Conservation (phyloP, 2,329 filamentous ascomycete species). For the Hymenoscyphus scutula region DNA sequence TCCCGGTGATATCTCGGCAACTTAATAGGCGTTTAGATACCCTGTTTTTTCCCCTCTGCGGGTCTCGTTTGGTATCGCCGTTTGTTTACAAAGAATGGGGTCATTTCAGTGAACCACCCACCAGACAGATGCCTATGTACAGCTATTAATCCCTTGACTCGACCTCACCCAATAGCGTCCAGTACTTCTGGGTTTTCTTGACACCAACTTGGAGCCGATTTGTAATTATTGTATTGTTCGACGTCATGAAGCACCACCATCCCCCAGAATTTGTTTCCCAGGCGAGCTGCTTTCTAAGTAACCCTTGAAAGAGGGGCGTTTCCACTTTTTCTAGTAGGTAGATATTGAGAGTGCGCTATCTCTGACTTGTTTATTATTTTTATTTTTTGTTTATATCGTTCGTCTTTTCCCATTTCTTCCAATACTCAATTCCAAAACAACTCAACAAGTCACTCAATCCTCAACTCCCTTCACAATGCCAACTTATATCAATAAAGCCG, state of each 20-base stretch:
- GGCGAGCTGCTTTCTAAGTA: too few relatives aligned
- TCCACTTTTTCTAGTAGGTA: neutral
- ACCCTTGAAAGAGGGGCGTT: too few relatives aligned
- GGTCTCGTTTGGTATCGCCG: neutral
- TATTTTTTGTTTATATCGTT: neutral
- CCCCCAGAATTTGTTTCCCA: too few relatives aligned
- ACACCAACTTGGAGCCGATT: neutral
- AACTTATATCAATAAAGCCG: constrained; percentile 29
- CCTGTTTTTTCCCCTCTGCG: constrained; percentile 4
- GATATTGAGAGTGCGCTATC: neutral
- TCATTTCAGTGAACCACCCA: too few relatives aligned
- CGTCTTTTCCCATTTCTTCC: neutral
- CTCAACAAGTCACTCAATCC: neutral
- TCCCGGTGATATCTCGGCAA: constrained; percentile 3
- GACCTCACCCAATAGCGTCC: too few relatives aligned
- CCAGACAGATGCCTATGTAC: too few relatives aligned
- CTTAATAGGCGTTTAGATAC: constrained; percentile 11
- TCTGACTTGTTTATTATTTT: too few relatives aligned
- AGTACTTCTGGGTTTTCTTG: too few relatives aligned
- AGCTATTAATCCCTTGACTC: too few relatives aligned
- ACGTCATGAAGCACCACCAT: neutral
- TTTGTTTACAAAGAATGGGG: neutral
- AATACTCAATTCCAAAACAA: neutral
- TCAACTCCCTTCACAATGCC: constrained; percentile 1
- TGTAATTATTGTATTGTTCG: neutral